Evolutionary conservation across 2,329 filamentous ascomycete species (phyloP), one percentile per base, ranked within the genome.

Genomic region (Diplodia intermedia): DNA sequence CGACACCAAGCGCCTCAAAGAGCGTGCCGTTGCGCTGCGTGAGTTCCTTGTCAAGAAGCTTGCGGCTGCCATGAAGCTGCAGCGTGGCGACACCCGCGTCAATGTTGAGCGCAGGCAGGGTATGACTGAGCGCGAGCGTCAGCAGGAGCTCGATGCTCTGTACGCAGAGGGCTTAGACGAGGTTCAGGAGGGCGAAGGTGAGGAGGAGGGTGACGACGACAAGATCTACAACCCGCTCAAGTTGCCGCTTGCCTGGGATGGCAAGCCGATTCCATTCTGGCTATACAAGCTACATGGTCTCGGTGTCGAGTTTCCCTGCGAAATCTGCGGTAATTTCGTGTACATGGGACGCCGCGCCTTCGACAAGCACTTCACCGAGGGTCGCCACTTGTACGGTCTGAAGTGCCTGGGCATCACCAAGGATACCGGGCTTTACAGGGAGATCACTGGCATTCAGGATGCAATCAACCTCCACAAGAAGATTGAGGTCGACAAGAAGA

Each of bases 311-410:
- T 97, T 97, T 73, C 86, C 91, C 0, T 99, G 95, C 83, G 94
- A 99, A 78, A 92, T 99, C 68, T 67, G 65, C 43, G 95, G 95
- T 67, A 98, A 98, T 80, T 97, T 93, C 75, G 93, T 97, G n/a
- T 98, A 98, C 82, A 97, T 97, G 91, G 95, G 95, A 18, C 87
- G 95, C 29, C 88, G 95, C 61, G 94, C 94, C 1, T 99, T 97
- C 74, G 95, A 99, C 78, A 99, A 99, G 84, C 95, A 99, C 79
- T 99, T 99, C 82, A 96, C 94, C 72, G 95, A 99, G 79, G 89
- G 92, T 9, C 85, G 93, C 65, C 95, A 99, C 77, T 91, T 98
- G 60, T 95, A 97, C 76, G 95, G 95, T 0, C 82, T 99, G 72
- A 95, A 96, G 79, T 97, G 94, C 76, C 82, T 99, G 62, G 96